These are phyloP conservation scores for Amborella trichopoda DNA, from an alignment of 164 flowering plant genomes.

Conservation along the genomic window DNA sequence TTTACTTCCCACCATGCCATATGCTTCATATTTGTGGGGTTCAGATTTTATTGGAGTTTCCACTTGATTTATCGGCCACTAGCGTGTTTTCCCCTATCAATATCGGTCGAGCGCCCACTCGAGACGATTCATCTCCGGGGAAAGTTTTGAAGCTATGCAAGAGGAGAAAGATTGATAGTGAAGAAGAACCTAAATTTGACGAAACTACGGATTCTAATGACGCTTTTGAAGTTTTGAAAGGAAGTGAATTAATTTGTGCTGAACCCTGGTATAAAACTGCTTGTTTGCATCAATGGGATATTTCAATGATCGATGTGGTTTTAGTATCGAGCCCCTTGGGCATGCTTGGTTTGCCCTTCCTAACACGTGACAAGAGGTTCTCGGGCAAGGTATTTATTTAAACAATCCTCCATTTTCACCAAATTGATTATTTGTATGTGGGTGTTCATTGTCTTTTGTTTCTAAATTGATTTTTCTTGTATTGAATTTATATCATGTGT, in stretches of 20 bases:
- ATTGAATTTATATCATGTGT: too few relatives aligned
- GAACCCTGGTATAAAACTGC: slow-evolving; percentile 76
- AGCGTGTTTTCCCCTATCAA: slow-evolving; percentile 60
- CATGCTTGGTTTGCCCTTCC: slow-evolving; percentile 85
- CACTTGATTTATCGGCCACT: slow-evolving; percentile 74
- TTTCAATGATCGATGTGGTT: slow-evolving; percentile 60
- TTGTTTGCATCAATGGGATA: slow-evolving; percentile 52
- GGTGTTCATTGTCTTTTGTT: too few relatives aligned
- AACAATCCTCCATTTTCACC: background rate
- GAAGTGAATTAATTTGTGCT: slow-evolving; percentile 28
- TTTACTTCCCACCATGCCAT: slow-evolving; percentile 20
- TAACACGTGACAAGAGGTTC: slow-evolving; percentile 45
- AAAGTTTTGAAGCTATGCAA: slow-evolving; percentile 14
- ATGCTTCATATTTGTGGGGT: slow-evolving; percentile 39
- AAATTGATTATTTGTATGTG: too few relatives aligned
- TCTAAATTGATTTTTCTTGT: too few relatives aligned
- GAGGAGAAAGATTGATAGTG: slow-evolving; percentile 24
- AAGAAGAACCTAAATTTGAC: background rate
- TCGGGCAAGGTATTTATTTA: slow-evolving; percentile 47
- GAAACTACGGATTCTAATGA: background rate
- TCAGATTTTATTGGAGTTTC: slow-evolving; percentile 63
- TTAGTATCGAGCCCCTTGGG: slow-evolving; percentile 78
- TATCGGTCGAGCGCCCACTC: slow-evolving; percentile 2
- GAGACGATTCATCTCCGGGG: background rate
- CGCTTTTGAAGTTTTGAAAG: slow-evolving; percentile 15